Evolutionary conservation across 139 green algal genomes (phyloP).

Genomic region (Ettlia oleoabundans): DNA sequence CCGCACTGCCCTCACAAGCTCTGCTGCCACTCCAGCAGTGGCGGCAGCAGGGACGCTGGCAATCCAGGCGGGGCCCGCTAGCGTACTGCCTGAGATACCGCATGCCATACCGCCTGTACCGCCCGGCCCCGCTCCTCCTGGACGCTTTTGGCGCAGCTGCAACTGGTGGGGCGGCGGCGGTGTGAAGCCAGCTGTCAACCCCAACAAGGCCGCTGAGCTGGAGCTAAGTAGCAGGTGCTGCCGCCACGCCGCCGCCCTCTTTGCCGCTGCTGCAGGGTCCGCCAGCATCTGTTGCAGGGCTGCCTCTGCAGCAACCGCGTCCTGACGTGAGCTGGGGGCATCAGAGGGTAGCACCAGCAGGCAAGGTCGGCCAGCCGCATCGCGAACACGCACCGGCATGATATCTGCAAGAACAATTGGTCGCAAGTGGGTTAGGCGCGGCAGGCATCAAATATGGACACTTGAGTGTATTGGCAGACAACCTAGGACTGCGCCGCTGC

Average conservation of each 20-base stretch:
- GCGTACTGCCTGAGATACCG: not conserved
- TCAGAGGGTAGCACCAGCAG: conserved; percentile 70
- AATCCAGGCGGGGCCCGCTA: conserved; percentile 14
- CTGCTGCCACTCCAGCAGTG: not conserved
- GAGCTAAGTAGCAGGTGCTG: conserved; percentile 26
- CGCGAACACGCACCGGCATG: conserved; percentile 1
- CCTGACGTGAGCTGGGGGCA: conserved; percentile 47
- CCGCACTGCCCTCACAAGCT: not conserved
- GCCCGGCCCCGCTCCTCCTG: not conserved
- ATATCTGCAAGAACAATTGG: conserved; percentile 18
- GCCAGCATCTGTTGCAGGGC: conserved; percentile 53
- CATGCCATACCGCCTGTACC: not conserved
- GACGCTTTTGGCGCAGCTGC: not conserved
- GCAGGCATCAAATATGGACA: not conserved
- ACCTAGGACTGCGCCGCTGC: too few relatives aligned
- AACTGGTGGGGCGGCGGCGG: not conserved
- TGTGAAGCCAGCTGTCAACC: conserved; percentile 6
- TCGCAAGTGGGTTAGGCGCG: too few relatives aligned
- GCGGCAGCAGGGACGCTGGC: not conserved
- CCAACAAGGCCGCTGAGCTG: conserved; percentile 30
- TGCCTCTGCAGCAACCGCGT: conserved; percentile 40
- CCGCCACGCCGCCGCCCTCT: not conserved
- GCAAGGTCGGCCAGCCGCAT: conserved; percentile 45
- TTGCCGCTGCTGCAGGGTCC: conserved; percentile 32
- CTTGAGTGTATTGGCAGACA: not conserved